phyloP scores from a whole-genome alignment of 1,284 basidiomycete species.

The Cutaneotrichosporon sp. region DNA sequence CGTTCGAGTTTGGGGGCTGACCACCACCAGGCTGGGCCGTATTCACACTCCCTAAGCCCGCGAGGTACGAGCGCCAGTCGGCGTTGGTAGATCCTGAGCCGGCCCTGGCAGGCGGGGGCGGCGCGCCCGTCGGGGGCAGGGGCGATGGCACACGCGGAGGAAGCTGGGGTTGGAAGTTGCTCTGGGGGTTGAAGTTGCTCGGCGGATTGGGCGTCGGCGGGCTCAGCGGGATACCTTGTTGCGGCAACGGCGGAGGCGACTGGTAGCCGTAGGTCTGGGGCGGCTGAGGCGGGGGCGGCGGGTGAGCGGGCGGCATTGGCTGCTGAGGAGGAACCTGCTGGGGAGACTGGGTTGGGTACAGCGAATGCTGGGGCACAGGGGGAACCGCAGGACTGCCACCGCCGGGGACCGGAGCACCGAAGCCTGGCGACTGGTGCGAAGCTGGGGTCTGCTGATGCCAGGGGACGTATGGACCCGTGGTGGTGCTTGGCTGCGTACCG shows the following conservation, averaged over 20 bases:
- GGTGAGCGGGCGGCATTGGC: neutral
- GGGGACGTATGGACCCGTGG: slow-evolving; percentile 33
- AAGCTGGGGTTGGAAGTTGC: neutral
- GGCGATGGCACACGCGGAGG: neutral
- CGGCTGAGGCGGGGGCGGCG: slow-evolving; percentile 4
- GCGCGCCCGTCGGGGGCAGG: neutral
- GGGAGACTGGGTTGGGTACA: too few relatives aligned
- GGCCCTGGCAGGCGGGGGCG: neutral
- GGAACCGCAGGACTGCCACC: slow-evolving; percentile 21
- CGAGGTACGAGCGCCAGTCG: slow-evolving; percentile 41
- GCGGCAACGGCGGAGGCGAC: neutral
- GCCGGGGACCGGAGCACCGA: too few relatives aligned
- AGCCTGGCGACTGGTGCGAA: neutral
- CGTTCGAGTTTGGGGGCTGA: neutral
- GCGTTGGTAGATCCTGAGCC: slow-evolving; percentile 9
- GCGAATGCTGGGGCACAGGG: too few relatives aligned
- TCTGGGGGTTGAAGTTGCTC: neutral
- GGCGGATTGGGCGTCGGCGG: neutral
- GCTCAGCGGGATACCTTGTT: too few relatives aligned
- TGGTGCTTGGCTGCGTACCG: slow-evolving; percentile 8
- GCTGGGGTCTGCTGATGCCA: slow-evolving; percentile 44
- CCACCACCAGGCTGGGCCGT: neutral
- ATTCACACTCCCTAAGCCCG: slow-evolving; percentile 12
- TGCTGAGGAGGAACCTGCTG: neutral
- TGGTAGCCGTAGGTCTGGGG: slow-evolving; percentile 4